Evolutionary conservation across 2,329 filamentous ascomycete species (phyloP).

Genomic region (Nectriaceae sp.): DNA sequence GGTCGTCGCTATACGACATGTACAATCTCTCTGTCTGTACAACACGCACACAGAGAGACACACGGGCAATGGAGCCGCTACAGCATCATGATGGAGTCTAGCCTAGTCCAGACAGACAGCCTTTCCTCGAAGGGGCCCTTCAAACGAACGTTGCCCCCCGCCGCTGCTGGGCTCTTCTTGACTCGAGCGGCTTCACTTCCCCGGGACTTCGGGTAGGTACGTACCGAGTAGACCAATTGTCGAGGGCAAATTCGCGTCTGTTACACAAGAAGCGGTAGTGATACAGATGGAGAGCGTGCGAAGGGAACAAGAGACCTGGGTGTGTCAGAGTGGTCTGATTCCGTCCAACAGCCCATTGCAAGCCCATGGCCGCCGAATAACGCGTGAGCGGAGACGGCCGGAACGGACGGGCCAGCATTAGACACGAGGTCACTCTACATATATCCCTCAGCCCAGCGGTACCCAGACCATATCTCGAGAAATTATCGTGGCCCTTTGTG

Average conservation of each 20-base stretch:
- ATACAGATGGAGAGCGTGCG: background rate
- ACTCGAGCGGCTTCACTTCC: background rate
- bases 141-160: too few relatives aligned
- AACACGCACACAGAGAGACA: too few relatives aligned
- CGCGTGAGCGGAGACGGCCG: conserved; percentile 31
- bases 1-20: too few relatives aligned
- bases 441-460: background rate
- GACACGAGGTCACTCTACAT: conserved; percentile 1
- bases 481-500: conserved; percentile 26
- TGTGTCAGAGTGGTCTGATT: conserved; percentile 28
- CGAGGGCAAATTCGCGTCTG: background rate
- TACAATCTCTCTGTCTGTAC: too few relatives aligned
- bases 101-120: too few relatives aligned
- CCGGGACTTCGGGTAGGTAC: background rate
- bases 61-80: too few relatives aligned
- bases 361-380: conserved; percentile 17
- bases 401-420: conserved; percentile 23
- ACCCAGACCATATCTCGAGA: conserved; percentile 21
- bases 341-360: conserved; percentile 27
- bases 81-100: too few relatives aligned
- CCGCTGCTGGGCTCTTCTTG: too few relatives aligned
- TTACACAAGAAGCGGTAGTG: background rate
- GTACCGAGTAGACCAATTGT: background rate
- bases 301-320: conserved; percentile 2
- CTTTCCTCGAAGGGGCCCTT: too few relatives aligned